Evolutionary conservation across 208 protist species (phyloP).

Genomic region (Trypanosomatidae sp.): DNA sequence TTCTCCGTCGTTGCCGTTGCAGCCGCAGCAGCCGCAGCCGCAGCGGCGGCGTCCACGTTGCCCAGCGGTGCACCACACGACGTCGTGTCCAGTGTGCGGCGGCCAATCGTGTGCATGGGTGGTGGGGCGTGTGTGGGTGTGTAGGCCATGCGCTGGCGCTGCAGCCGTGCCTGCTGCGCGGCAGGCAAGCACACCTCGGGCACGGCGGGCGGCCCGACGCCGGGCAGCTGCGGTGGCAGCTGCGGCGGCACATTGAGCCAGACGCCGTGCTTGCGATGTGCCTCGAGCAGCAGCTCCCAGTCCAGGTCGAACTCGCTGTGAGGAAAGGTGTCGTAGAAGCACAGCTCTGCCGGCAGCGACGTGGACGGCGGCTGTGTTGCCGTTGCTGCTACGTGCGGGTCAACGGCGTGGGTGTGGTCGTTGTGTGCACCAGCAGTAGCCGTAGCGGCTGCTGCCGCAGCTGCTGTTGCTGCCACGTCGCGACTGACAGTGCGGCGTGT

Average conservation of each 20-base stretch:
- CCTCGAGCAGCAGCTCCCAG: constrained; percentile 36
- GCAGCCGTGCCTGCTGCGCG: constrained; percentile 18
- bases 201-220: constrained; percentile 18
- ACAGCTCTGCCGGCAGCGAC: not conserved
- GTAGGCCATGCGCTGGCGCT: constrained; percentile 21
- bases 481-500: no score
- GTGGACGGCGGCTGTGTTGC: not conserved
- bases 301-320: constrained; percentile 20
- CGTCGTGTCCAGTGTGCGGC: constrained; percentile 9
- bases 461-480: not conserved
- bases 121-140: constrained; percentile 26
- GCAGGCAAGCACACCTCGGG: constrained; percentile 22
- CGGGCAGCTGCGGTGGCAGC: constrained; percentile 20
- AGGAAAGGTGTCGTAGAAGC: constrained; percentile 13
- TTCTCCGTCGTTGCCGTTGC: no score
- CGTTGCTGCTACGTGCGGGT: no score
- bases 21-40: no score
- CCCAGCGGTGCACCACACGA: not conserved
- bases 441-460: not conserved
- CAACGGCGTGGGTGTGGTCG: no score
- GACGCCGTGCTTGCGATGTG: constrained; percentile 62
- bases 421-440: no score
- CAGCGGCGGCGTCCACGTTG: not conserved
- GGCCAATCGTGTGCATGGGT: constrained; percentile 33
- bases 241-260: constrained; percentile 62